Evolutionary conservation across 305 asterid species (phyloP), one percentile per base, ranked within the genome.

Genomic region (Fraxinus xanthoxyloides): DNA sequence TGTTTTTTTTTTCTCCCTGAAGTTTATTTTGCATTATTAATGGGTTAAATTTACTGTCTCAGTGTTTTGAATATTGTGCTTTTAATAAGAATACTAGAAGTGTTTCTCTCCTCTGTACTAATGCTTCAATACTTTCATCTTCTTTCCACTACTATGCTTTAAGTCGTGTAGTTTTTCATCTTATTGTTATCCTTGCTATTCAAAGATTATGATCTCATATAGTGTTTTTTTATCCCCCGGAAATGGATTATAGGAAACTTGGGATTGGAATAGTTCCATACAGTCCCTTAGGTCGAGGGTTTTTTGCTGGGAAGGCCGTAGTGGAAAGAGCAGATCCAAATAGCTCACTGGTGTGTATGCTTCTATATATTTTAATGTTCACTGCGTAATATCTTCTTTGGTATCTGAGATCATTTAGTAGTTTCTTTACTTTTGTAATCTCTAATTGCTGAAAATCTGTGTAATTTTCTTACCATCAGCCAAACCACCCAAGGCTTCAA

Each of bases 401-500:
- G 0, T 3, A 15, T 13, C 6, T 19, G 3, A 46, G 56, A 46
- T 1, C 19, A 1, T 46, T 10, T 48, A 2, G 21, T 46, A 7
- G 30, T 59, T 21, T 74, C n/a, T 17, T 74, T 2, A 15, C 0
- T 26, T 73, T 3, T 4, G 0, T n/a, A 2, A n/a, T 15, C 3
- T 10, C 15, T 3, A n/a, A 2, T 36, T 7, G 69, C 69, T 59
- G 43, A 72, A 1, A 6, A 5, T 15, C n/a, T 72, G 40, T 13
- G 28, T 72, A 30, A 72, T 3, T 32, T 31, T 31, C 15, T 10
- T 32, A 2, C 7, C 15, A 21, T 59, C 78, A 88, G 87, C 36
- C 13, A 26, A 43, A 17, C 7, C 87, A 84, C 54, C 90, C 90
- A 2, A 84, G 91, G 79, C 82, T 78, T 84, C 79, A 75, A 0